Base-by-base conservation (phyloP, 2,329 filamentous ascomycete species). In the Thielaviopsis ethacetica region DNA sequence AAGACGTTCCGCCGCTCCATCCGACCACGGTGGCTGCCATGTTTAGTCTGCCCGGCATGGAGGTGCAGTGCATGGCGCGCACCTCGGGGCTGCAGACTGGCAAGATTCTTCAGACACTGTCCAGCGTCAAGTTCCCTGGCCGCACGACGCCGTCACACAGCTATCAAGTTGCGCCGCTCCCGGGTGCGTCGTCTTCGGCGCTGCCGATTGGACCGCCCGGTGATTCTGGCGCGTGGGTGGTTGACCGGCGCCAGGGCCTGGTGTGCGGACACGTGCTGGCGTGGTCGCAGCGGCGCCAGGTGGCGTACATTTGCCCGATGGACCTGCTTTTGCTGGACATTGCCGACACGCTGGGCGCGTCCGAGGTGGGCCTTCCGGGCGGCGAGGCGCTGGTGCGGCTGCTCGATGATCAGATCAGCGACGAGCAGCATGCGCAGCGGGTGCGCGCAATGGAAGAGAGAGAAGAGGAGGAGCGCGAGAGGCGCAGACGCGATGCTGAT, bases 231-330 rank as follows among this genome's bases (percentile, higher is more conserved):
- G 91, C 91, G 0, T 97, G 91, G 91, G 82, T 97, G 3, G 83
- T 96, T 17, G 87, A 91, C 65, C 85, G 87, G 60, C 77, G 79
- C 5, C 77, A 83, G n/a, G 89, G 89, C 1, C 80, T 83, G 44
- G 82, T 96, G 2, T 93, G 88, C 65, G 91, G 91, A 0, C 91
- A 96, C 66, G 88, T 97, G 0, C 76, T 97, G 13, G 91, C 91
- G 0, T 95, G 86, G 83, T 91, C 86, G 64, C 80, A 83, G 63
- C 82, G 84, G 62, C 91, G 87, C 67, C 82, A 82, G 50, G 84
- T 89, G 5, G 90, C 90, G 0, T 97, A 95, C 69, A 93, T 97
- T 62, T 93, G 89, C 62, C 91, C 91, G 0, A 97, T 97, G 91
- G 88, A 96, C 60, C 79, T 96, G 2, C 73, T 95, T 13, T 76